A percentile compares a stretch with the other conserved stretches of the same genome.
Evolutionary conservation across 2,329 filamentous ascomycete genomes (phyloP).

Genomic region (Colletotrichum falcatum): DNA sequence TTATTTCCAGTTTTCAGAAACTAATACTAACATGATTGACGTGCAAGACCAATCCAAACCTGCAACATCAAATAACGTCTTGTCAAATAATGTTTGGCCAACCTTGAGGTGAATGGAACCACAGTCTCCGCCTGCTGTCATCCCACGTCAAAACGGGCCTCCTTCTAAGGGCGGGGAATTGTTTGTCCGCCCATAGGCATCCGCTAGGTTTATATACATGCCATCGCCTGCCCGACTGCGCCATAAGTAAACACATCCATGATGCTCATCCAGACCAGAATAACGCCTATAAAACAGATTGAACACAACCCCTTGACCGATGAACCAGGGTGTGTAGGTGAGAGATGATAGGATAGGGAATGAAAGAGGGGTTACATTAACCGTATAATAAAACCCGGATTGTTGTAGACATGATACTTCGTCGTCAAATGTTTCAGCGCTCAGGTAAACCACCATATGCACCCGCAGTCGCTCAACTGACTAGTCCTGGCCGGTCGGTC

Average conservation of each 20-base stretch:
- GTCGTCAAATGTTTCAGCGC: not conserved
- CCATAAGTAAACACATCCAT: slow-evolving; percentile 13
- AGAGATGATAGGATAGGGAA: not conserved
- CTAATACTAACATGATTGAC: slow-evolving; percentile 16
- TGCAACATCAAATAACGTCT: slow-evolving; percentile 11
- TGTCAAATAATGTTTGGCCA: slow-evolving; percentile 4
- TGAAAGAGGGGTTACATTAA: slow-evolving; percentile 7
- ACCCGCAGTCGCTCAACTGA: slow-evolving; percentile 64
- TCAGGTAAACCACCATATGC: slow-evolving; percentile 65
- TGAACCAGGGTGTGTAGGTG: slow-evolving; percentile 3
- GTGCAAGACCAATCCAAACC: slow-evolving; percentile 18
- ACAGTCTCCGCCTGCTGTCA: not conserved
- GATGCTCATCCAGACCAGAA: slow-evolving; percentile 20
- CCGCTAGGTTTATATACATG: slow-evolving; percentile 28
- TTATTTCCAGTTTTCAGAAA: slow-evolving; percentile 3
- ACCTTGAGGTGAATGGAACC: not conserved
- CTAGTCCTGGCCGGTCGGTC: slow-evolving; percentile 34
- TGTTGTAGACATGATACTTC: not conserved
- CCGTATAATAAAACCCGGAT: slow-evolving; percentile 1
- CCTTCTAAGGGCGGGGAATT: not conserved
- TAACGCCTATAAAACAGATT: slow-evolving; percentile 20
- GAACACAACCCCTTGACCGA: not conserved
- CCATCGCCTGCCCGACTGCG: slow-evolving; percentile 26
- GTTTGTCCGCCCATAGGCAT: slow-evolving; percentile 18
- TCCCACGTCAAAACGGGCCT: not conserved